A percentile compares a stretch with the other conserved stretches of the same genome.
Evolutionary conservation across 2,329 filamentous ascomycete species (phyloP).

Genomic region (Claviceps africana): DNA sequence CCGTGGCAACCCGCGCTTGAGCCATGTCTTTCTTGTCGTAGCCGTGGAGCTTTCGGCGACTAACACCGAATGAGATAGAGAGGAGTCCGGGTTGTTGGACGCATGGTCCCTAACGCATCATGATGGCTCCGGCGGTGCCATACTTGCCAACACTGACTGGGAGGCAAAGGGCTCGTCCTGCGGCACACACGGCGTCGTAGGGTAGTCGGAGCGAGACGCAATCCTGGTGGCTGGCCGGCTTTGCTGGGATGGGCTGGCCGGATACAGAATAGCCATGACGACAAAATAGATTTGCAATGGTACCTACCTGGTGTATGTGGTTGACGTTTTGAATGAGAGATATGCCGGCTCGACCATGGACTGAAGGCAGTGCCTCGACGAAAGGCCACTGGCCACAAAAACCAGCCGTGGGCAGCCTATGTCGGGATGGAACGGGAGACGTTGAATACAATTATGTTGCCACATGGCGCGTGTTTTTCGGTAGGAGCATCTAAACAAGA

Average conservation of each 20-base stretch:
- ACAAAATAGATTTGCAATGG: no score
- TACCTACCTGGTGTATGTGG: background rate
- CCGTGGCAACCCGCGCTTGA: background rate
- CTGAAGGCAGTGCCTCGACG: background rate
- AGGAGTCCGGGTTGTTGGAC: background rate
- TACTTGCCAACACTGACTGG: background rate
- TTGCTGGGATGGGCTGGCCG: background rate
- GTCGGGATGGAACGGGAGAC: background rate
- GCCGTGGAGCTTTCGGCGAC: background rate
- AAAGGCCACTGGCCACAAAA: background rate
- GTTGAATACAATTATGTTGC: background rate
- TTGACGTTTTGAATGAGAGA: background rate
- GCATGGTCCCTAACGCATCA: background rate
- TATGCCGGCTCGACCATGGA: no score
- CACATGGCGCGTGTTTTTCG: background rate
- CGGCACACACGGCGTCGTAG: background rate
- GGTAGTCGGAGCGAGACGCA: background rate
- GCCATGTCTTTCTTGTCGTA: background rate
- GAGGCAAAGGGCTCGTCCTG: background rate
- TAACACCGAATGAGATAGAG: background rate
- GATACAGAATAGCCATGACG: background rate
- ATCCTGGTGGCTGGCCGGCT: background rate
- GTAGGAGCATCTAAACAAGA: no score
- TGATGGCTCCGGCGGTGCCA: background rate
- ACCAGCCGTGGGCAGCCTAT: no score